Evolutionary conservation across 192 early-diverging fungal genomes (phyloP).

Genomic region (Mortierella claussenii): DNA sequence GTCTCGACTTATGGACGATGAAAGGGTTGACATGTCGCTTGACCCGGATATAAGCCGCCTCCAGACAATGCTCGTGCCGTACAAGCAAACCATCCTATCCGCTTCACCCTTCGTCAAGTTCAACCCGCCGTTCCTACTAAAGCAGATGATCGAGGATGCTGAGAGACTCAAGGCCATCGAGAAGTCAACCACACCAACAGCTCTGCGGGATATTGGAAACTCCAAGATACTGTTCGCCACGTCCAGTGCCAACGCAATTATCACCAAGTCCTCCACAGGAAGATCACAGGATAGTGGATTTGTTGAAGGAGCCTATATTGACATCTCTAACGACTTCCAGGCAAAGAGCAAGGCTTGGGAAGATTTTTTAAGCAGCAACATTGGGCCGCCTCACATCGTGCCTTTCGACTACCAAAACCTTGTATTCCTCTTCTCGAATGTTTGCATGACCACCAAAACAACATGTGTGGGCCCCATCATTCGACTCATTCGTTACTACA

Average conservation of each 20-base stretch:
- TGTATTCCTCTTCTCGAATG: slow-evolving; percentile 76
- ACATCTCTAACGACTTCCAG: slow-evolving; percentile 56
- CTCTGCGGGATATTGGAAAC: slow-evolving; percentile 41
- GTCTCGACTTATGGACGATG: slow-evolving; percentile 15
- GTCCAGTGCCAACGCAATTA: slow-evolving; percentile 20
- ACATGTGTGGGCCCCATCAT: slow-evolving; percentile 79
- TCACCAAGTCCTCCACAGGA: slow-evolving; percentile 33
- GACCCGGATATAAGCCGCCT: slow-evolving; percentile 47
- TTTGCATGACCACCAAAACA: slow-evolving; percentile 67
- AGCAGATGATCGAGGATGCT: slow-evolving; percentile 70
- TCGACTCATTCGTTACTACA: slow-evolving; percentile 86
- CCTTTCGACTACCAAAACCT: slow-evolving; percentile 84
- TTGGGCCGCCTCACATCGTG: slow-evolving; percentile 57
- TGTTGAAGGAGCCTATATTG: slow-evolving; percentile 56
- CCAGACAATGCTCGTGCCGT: slow-evolving; percentile 62
- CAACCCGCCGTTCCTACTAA: slow-evolving; percentile 85
- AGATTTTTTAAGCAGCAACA: slow-evolving; percentile 65
- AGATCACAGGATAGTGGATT: slow-evolving; percentile 51
- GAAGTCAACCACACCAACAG: slow-evolving; percentile 19
- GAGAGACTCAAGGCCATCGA: slow-evolving; percentile 52
- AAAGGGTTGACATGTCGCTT: slow-evolving; percentile 25
- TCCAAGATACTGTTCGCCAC: slow-evolving; percentile 26
- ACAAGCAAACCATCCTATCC: slow-evolving; percentile 81
- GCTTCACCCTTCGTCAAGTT: slow-evolving; percentile 90
- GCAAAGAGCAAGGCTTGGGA: slow-evolving; percentile 62